Conservation (phyloP, 2,329 filamentous ascomycete genomes). For the Fusarium tjaetaba region DNA sequence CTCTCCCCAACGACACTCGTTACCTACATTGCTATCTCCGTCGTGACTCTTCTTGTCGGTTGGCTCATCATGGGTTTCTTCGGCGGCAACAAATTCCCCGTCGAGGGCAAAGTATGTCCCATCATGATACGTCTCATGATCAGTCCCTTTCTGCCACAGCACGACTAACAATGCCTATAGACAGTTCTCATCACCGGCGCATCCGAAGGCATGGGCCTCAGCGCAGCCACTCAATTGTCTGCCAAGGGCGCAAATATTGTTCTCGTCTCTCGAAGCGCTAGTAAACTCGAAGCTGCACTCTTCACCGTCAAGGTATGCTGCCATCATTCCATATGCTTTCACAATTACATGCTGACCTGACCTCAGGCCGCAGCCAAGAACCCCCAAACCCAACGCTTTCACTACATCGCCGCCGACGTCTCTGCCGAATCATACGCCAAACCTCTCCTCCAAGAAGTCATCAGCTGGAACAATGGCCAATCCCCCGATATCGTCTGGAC, state of each 20-base stretch:
- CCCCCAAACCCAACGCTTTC: slow-evolving; percentile 78
- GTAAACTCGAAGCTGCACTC: slow-evolving; percentile 78
- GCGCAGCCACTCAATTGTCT: slow-evolving; percentile 77
- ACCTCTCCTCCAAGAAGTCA: slow-evolving; percentile 76
- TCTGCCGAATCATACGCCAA: slow-evolving; percentile 74
- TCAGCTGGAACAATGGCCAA: slow-evolving; percentile 78
- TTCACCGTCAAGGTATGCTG: slow-evolving; percentile 68
- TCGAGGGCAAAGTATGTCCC: slow-evolving; percentile 78
- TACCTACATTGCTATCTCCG: slow-evolving; percentile 17
- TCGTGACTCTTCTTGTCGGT: slow-evolving; percentile 34
- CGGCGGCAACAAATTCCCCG: slow-evolving; percentile 77
- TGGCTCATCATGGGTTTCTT: slow-evolving; percentile 73
- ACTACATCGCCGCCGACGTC: slow-evolving; percentile 85
- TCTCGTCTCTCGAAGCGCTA: slow-evolving; percentile 80
- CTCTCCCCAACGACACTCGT: slow-evolving; percentile 24
- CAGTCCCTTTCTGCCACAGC: slow-evolving; percentile 10
- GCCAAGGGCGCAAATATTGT: slow-evolving; percentile 87
- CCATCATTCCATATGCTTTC: not conserved
- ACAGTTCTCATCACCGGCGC: slow-evolving; percentile 90
- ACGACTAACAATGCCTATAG: slow-evolving; percentile 55
- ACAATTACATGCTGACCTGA: not conserved
- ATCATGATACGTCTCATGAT: slow-evolving; percentile 21
- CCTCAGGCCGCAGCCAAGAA: slow-evolving; percentile 72
- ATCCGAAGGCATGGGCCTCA: slow-evolving; percentile 91
- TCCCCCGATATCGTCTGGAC: slow-evolving; percentile 92